A percentile compares a stretch with the other conserved stretches of the same genome.
Conservation (phyloP, 225 moss, liverwort and hornwort species). For the Physcomitrium patens region DNA sequence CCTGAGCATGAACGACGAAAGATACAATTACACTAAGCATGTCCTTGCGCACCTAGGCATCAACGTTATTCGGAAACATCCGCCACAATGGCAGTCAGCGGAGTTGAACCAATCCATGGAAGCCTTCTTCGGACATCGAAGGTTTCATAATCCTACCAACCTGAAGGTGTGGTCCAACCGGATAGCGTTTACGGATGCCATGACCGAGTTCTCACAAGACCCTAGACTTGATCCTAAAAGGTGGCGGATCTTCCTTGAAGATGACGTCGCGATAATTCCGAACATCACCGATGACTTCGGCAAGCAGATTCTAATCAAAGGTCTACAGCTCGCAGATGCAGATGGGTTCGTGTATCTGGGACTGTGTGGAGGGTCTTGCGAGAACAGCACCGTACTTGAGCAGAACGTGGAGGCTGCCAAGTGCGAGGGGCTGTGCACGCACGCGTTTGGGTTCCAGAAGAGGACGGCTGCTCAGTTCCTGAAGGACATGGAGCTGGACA, state of each 20-base stretch:
- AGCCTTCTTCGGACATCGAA: not conserved
- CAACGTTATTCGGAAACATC: slow-evolving; percentile 15
- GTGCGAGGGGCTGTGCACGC: slow-evolving; percentile 35
- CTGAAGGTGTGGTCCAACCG: slow-evolving; percentile 40
- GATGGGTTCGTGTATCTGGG: slow-evolving; percentile 34
- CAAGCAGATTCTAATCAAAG: slow-evolving; percentile 19
- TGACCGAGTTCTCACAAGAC: slow-evolving; percentile 20
- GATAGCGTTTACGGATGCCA: slow-evolving; percentile 25
- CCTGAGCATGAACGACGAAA: slow-evolving; percentile 19
- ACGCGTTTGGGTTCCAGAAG: slow-evolving; percentile 41
- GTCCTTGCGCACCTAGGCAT: slow-evolving; percentile 22
- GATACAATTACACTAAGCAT: slow-evolving; percentile 14
- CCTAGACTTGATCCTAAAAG: not conserved
- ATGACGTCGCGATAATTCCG: slow-evolving; percentile 31
- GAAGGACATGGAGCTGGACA: not conserved
- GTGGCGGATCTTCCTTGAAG: slow-evolving; percentile 47
- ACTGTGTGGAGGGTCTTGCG: slow-evolving; percentile 24
- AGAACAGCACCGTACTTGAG: not conserved
- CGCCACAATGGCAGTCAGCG: slow-evolving; percentile 9
- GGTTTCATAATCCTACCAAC: not conserved
- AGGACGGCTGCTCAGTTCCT: slow-evolving; percentile 29
- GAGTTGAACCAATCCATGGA: slow-evolving; percentile 25
- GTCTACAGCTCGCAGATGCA: slow-evolving; percentile 11
- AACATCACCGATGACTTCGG: not conserved
- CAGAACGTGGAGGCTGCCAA: slow-evolving; percentile 16